Evolutionary conservation across 1,284 basidiomycete genomes (phyloP), one percentile per base, ranked within the genome.

Genomic region (Ganoderma lingzhi): DNA sequence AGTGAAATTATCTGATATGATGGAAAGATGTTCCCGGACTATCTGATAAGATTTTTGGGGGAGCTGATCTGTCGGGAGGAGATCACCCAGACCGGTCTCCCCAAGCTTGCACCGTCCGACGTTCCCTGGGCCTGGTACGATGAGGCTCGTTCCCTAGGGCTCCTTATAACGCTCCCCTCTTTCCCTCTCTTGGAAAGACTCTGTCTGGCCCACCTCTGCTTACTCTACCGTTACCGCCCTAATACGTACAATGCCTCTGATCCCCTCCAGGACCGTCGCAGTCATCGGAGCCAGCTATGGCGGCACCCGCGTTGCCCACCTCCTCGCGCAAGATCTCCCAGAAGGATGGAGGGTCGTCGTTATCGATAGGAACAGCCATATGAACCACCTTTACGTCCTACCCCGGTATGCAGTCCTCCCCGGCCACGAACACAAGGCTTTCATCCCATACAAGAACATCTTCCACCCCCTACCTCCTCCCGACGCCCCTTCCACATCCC

Each of bases 341-440:
- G 76, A 81, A 28, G 86, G 82, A 35, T 93, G 90, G 88, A 83
- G 87, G 56, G 83, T 93, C 45, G 84, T 93, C n/a, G 81, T 90
- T n/a, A 84, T 93, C 53, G 92, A 94, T 75, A 82, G 91, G 66
- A 93, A 93, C 73, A 75, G 70, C 62, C 77, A 80, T 70, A 73
- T 78, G 69, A 78, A 78, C 70, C 79, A 90, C 76, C 82, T 90
- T 6, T 90, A 92, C 78, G 86, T 87, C 63, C 83, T 92, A 62
- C 89, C 91, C 3, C 84, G 91, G 61, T 87, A 88, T 72, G 85
- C 88, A 10, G 86, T 92, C 15, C 82, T 93, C 9, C 84, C 89
- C 6, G 86, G 87, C 41, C 89, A 93, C 75, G 91, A 92, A 79
- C 88, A 92, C 81, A 93, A 93, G 82, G 89, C 90, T 23, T 79